Evolutionary conservation across 495 filamentous ascomycete species (phyloP), one percentile per base, ranked within the genome.

Genomic region (Chaetomium cochliodes): DNA sequence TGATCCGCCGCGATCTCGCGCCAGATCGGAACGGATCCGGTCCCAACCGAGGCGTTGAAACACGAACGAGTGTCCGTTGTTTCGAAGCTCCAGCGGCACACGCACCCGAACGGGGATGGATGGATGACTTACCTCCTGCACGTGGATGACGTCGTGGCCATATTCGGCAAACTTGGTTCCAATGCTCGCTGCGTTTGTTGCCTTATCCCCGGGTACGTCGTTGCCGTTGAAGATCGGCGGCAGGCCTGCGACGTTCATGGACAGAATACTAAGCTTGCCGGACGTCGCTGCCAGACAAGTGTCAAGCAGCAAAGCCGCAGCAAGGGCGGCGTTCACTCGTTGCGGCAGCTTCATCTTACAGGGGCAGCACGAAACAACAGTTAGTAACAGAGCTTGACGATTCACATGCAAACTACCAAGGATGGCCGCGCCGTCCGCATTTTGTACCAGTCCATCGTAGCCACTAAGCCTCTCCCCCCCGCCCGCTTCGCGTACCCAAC

Each of bases 211-310:
- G 2, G 80, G 79, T 12, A 84, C 79, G 51, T 71, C 75, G 65
- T 85, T 86, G 62, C 62, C 60, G 61, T 87, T 83, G 60, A 86
- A 70, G 57, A 82, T 73, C 15, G 70, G 75, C 4, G 85, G 85
- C 0, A 87, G 75, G 47, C 87, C 86, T 44, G 87, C 87, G 50
- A 88, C 82, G 64, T 87, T 88, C 74, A 85, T 83, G 59, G 77
- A 77, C 57, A 88, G 65, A 42, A 86, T 74, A 55, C 77, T 84
- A 69, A 89, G 80, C 44, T 62, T 68, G 64, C 77, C 78, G 0
- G 64, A 67, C 25, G 59, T 52, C 6, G 54, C 44, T 0, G 62
- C 41, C n/a, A 60, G 23, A 11, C 30, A 37, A 3, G 28, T 20
- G 22, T 55, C 49, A 4, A 60, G 26, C 50, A 60, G 51, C 57